Evolutionary conservation across 1,284 basidiomycete species (phyloP).

Genomic region (Ustilago nuda): DNA sequence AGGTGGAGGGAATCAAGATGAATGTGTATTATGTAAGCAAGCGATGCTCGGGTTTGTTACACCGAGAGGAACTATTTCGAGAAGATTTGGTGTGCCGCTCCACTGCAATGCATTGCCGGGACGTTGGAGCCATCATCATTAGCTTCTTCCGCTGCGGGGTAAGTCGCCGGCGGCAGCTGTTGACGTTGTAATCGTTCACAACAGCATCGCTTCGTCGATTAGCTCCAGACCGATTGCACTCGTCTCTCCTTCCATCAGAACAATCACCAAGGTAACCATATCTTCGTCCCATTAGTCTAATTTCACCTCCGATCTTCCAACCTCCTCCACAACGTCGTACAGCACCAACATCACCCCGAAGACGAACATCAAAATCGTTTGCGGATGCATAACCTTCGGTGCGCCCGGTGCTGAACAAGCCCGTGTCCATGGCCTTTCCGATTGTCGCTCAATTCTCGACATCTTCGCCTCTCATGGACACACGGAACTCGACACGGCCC

Average conservation of each 20-base stretch:
- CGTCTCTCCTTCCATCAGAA: too few species aligned
- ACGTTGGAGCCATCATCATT: background rate
- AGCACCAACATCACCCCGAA: conserved; percentile 72
- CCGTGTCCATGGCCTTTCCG: conserved; percentile 73
- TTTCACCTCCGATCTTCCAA: background rate
- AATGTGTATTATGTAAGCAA: conserved; percentile 13
- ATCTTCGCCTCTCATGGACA: conserved; percentile 76
- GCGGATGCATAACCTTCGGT: conserved; percentile 73
- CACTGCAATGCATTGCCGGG: conserved; percentile 18
- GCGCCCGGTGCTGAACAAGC: conserved; percentile 71
- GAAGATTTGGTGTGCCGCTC: background rate
- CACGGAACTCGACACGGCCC: conserved; percentile 74
- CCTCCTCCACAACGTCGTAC: conserved; percentile 8
- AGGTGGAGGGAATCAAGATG: conserved; percentile 20
- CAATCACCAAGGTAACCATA: too few species aligned
- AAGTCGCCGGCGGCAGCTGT: background rate
- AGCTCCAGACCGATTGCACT: background rate
- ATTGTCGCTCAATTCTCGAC: conserved; percentile 74
- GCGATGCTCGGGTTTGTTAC: background rate
- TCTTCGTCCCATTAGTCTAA: background rate
- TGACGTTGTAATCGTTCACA: background rate
- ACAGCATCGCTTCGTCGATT: background rate
- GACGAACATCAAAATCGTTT: conserved; percentile 49
- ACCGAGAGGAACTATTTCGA: background rate
- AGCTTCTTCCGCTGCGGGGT: background rate